These are phyloP conservation scores for Camelina sativa DNA, from an alignment of 345 rosid genomes.

Conservation along the genomic window DNA sequence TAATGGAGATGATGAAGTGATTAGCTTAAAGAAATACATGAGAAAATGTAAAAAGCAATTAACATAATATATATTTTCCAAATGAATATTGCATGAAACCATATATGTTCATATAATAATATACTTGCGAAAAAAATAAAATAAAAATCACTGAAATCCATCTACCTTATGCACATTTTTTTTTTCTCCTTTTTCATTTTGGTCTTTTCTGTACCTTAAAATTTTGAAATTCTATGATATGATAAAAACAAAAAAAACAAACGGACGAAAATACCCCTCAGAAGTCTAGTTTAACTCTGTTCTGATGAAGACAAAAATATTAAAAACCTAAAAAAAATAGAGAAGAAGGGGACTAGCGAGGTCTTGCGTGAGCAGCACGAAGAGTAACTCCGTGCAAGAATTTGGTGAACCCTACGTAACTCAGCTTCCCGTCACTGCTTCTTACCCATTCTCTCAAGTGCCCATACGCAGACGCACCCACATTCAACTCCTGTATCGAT, in stretches of 20 bases:
- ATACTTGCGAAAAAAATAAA: slow-evolving; percentile 4
- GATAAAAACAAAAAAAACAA: background rate
- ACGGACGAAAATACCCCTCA: slow-evolving; percentile 38
- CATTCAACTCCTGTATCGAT: slow-evolving; percentile 68
- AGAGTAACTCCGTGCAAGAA: slow-evolving; percentile 83
- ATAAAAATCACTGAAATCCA: slow-evolving; percentile 16
- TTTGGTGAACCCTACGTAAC: slow-evolving; percentile 77
- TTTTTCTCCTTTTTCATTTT: background rate
- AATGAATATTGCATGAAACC: background rate
- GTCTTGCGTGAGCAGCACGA: slow-evolving; percentile 79
- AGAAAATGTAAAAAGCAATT: background rate
- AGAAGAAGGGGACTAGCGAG: slow-evolving; percentile 48
- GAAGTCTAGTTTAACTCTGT: slow-evolving; percentile 27
- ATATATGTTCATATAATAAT: background rate
- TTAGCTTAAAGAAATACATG: background rate
- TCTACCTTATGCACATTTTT: slow-evolving; percentile 42
- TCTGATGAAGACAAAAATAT: slow-evolving; percentile 11
- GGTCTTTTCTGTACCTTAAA: slow-evolving; percentile 33
- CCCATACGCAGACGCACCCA: slow-evolving; percentile 82
- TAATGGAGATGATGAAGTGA: background rate
- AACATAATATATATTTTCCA: background rate
- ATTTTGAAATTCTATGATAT: slow-evolving; percentile 26
- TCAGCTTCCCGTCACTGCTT: slow-evolving; percentile 81
- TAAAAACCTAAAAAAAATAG: background rate
- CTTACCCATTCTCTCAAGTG: slow-evolving; percentile 83